Conservation (phyloP, 192 early-diverging fungal genomes). For the Rhizophagus clarus region DNA sequence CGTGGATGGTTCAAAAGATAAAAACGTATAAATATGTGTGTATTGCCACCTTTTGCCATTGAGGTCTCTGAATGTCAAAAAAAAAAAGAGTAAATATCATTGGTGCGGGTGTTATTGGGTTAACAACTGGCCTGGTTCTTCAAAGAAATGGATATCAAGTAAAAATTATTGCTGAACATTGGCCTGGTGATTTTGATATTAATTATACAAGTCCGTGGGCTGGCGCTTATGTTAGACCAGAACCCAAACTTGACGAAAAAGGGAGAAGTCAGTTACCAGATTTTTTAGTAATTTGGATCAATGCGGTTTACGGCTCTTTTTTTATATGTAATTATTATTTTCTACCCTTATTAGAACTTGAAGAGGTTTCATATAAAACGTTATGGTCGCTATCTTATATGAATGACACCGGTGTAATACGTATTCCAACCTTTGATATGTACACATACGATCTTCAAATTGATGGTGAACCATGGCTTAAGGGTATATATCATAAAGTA, state of each 20-base stretch:
- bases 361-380: constrained; percentile 44
- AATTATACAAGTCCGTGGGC: constrained; percentile 60
- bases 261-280: constrained; percentile 36
- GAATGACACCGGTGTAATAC: constrained; percentile 45
- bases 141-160: constrained; percentile 63
- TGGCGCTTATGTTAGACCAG: constrained; percentile 47
- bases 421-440: constrained; percentile 43
- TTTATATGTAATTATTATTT: no score
- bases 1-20: no score
- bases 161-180: constrained; percentile 60
- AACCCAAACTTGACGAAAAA: constrained; percentile 38
- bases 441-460: constrained; percentile 32
- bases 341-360: constrained; percentile 23
- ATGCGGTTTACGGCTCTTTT: no score
- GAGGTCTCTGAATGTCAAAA: neutral
- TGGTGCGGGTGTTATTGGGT: constrained; percentile 76
- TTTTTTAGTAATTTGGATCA: neutral
- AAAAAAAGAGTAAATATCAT: constrained; percentile 49
- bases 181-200: constrained; percentile 45
- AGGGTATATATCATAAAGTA: constrained; percentile 49
- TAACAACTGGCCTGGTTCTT: constrained; percentile 70
- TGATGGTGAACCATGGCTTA: constrained; percentile 47
- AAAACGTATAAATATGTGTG: no score
- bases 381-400: constrained; percentile 44
- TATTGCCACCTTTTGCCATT: no score